These are phyloP conservation scores for Termitomyces bulborhizus DNA, from an alignment of 768 basidiomycete genomes.

Conservation along the genomic window DNA sequence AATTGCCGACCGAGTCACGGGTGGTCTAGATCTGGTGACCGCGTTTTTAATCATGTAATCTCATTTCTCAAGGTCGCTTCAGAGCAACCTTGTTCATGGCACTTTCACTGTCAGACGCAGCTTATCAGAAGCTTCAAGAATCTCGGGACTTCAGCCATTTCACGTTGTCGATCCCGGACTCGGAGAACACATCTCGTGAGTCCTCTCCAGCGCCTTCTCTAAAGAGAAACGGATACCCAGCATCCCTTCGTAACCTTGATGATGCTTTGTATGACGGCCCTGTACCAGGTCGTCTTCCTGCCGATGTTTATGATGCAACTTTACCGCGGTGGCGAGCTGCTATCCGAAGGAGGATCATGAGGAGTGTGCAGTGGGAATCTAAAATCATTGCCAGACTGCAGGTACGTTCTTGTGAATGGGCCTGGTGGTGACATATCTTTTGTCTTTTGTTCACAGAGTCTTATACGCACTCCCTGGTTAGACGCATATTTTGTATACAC, in stretches of 20 bases:
- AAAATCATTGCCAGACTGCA: constrained; percentile 59
- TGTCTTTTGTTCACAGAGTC: constrained; percentile 26
- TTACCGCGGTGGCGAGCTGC: constrained; percentile 62
- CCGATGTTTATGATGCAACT: constrained; percentile 58
- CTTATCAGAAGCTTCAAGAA: constrained; percentile 5
- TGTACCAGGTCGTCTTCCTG: constrained; percentile 25
- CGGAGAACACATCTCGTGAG: constrained; percentile 26
- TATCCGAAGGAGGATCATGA: constrained; percentile 48
- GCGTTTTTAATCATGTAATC: too few species aligned
- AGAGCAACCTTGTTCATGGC: constrained; percentile 2
- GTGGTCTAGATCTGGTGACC: too few species aligned
- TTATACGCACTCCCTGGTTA: constrained; percentile 57
- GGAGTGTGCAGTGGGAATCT: constrained; percentile 53
- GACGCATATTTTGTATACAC: constrained; percentile 84
- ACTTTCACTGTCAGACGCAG: background rate
- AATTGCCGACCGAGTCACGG: too few species aligned
- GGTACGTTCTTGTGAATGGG: constrained; percentile 29
- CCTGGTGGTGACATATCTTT: background rate
- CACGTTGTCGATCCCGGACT: constrained; percentile 23
- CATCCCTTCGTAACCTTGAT: constrained; percentile 4
- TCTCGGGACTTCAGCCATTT: constrained; percentile 19
- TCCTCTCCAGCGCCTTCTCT: constrained; percentile 23
- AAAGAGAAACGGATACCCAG: constrained; percentile 11
- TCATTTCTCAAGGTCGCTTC: too few species aligned
- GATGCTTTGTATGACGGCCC: background rate